Conservation (phyloP, 306 rosid genomes). For the Potentilla sterilis region DNA sequence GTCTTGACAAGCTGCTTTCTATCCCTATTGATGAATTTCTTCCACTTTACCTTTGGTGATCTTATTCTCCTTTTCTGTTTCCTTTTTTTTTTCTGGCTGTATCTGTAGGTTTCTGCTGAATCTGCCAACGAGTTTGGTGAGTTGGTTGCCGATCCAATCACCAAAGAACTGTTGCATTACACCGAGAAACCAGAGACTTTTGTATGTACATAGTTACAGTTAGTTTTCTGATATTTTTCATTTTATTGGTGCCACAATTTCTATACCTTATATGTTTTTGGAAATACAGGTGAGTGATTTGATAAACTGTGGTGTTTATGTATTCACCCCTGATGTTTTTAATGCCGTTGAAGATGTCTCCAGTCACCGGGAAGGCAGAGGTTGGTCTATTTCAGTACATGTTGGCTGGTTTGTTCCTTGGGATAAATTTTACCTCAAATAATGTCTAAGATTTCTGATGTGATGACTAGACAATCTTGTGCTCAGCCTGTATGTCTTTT, state of each 20-base stretch:
- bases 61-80: constrained; percentile 1
- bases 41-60: not conserved
- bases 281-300: constrained; percentile 71
- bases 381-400: constrained; percentile 37
- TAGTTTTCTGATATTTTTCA: not conserved
- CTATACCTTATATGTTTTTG: constrained; percentile 19
- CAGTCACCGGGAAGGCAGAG: constrained; percentile 70
- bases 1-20: not conserved
- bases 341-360: constrained; percentile 61
- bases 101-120: constrained; percentile 83
- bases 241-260: constrained; percentile 19
- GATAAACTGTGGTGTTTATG: constrained; percentile 83
- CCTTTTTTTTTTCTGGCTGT: constrained; percentile 3
- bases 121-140: constrained; percentile 88
- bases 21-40: not conserved
- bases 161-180: constrained; percentile 90
- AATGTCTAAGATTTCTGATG: not conserved
- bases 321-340: constrained; percentile 73
- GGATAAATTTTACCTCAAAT: not conserved
- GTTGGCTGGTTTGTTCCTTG: not conserved
- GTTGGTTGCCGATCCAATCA: constrained; percentile 87
- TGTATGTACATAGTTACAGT: constrained; percentile 19
- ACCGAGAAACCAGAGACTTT: constrained; percentile 94
- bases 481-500: not conserved
- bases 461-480: not conserved